Percentiles rank a stretch among this genome's conserved stretches.
These are phyloP conservation scores for Babesia sp. DNA, from an alignment of 169 alveolate genomes.

Conservation along the genomic window DNA sequence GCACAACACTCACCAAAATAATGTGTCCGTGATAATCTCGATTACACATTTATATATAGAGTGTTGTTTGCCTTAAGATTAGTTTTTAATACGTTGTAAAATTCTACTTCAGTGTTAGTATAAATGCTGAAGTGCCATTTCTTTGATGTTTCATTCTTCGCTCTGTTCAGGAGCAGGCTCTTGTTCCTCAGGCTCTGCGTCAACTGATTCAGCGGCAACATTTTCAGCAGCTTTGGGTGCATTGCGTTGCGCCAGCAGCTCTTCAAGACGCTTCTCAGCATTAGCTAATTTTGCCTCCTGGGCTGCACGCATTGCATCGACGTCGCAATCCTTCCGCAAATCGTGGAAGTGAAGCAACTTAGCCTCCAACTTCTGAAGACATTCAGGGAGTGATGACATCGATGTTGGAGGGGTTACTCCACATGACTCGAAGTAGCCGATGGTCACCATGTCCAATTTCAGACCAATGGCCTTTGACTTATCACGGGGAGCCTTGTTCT, in stretches of 20 bases:
- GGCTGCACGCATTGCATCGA: conserved; percentile 68
- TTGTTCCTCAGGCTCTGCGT: background rate
- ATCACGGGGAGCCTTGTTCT: conserved; percentile 66
- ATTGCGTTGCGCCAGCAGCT: conserved; percentile 15
- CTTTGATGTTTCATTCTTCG: background rate
- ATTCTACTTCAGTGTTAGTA: no score
- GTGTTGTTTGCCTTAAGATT: no score
- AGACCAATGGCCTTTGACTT: conserved; percentile 58
- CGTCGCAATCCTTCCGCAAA: conserved; percentile 71
- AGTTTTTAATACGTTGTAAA: no score
- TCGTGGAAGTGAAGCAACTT: conserved; percentile 66
- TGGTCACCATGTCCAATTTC: conserved; percentile 75
- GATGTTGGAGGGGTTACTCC: conserved; percentile 78
- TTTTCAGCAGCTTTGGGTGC: conserved; percentile 1
- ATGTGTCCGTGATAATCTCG: no score
- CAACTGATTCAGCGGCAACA: background rate
- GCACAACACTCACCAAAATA: no score
- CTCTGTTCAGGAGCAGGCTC: conserved; percentile 11
- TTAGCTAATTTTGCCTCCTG: conserved; percentile 54
- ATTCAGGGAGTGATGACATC: conserved; percentile 66
- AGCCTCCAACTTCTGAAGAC: conserved; percentile 61
- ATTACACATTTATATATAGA: no score
- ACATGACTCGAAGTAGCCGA: conserved; percentile 75
- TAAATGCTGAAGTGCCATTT: no score
- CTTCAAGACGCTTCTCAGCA: conserved; percentile 58